Percentiles rank a stretch among this genome's conserved stretches.
Conservation (phyloP, 2,329 filamentous ascomycete species). For the Graphilbum fragrans region DNA sequence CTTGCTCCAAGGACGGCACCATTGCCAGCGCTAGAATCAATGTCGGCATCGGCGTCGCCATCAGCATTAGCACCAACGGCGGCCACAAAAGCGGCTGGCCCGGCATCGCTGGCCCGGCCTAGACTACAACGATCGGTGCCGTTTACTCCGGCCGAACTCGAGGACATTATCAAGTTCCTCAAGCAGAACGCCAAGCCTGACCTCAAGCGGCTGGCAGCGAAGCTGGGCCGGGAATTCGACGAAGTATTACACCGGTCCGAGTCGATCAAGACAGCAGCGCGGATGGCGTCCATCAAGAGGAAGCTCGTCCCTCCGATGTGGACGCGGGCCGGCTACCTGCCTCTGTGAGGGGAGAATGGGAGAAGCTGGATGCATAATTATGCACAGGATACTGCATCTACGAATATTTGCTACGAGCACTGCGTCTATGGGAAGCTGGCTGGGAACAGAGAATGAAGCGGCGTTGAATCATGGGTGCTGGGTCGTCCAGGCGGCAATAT, state of each 20-base stretch:
- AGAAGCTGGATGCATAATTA: not conserved
- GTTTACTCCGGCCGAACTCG: not conserved
- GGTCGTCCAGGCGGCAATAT: too few relatives aligned
- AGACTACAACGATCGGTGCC: not conserved
- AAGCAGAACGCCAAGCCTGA: not conserved
- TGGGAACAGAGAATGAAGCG: too few relatives aligned
- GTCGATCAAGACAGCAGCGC: conserved; percentile 6
- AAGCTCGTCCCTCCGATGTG: conserved; percentile 4
- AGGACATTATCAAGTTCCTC: conserved; percentile 3
- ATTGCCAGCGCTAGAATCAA: too few relatives aligned
- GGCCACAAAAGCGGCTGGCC: not conserved
- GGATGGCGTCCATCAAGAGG: not conserved
- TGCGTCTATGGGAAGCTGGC: too few relatives aligned
- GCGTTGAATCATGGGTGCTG: too few relatives aligned
- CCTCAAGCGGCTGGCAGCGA: conserved; percentile 4
- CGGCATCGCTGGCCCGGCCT: not conserved
- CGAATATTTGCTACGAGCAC: not conserved
- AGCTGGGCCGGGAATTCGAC: conserved; percentile 3
- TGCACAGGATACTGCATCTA: not conserved
- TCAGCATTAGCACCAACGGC: not conserved
- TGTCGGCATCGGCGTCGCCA: too few relatives aligned
- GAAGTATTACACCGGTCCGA: conserved; percentile 7
- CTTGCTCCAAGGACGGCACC: not conserved
- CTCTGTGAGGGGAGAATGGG: not conserved
- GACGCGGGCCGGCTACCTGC: conserved; percentile 3